phyloP scores from a whole-genome alignment of 2,329 filamentous ascomycete species.

The Fusarium hostae region DNA sequence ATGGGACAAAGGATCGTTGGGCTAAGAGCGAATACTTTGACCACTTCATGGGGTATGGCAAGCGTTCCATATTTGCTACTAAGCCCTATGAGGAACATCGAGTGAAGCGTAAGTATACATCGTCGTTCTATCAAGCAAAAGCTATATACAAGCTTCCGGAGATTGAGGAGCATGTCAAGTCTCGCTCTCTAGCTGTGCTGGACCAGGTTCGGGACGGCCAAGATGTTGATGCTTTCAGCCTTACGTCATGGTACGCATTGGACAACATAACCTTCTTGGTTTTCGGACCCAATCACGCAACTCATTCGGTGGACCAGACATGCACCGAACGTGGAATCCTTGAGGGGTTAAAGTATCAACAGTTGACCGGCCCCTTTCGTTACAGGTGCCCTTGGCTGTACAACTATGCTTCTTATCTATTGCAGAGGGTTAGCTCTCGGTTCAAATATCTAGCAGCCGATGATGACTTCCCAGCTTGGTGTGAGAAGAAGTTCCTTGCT shows the following conservation, averaged over 20 bases:
- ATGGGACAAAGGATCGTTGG: background rate
- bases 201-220: background rate
- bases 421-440: background rate
- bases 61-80: background rate
- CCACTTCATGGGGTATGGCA: background rate
- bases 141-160: background rate
- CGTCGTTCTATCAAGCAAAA: background rate
- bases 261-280: background rate
- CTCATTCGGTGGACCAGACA: background rate
- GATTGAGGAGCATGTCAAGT: background rate
- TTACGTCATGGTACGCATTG: background rate
- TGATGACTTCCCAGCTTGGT: background rate
- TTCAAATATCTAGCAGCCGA: background rate
- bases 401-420: fast-evolving
- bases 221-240: background rate
- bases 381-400: background rate
- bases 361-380: background rate
- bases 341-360: background rate
- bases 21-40: background rate
- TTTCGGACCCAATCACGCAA: background rate
- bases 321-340: background rate
- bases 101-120: background rate
- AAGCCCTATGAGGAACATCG: background rate
- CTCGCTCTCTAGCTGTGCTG: background rate
- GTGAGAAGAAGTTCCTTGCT: background rate